A percentile compares a stretch with the other conserved stretches of the same genome.
These are phyloP conservation scores for Rhizopogon roseolus DNA, from an alignment of 768 basidiomycete genomes.

Conservation along the genomic window DNA sequence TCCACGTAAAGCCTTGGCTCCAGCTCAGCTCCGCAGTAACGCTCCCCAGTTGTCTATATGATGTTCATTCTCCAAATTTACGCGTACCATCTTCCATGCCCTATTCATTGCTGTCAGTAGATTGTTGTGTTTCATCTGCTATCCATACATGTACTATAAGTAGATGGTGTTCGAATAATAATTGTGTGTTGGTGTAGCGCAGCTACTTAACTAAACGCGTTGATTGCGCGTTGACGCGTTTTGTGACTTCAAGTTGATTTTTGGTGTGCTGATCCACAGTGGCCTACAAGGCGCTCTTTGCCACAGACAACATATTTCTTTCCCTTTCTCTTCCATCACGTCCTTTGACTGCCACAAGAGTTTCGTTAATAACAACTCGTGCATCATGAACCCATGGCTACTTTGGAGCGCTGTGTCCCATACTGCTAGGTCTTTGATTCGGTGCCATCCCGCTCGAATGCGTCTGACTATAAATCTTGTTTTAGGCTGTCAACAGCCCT, in stretches of 20 bases:
- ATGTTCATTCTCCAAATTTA: background rate
- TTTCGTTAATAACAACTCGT: background rate
- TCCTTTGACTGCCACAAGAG: background rate
- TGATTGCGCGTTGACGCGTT: too few relatives aligned
- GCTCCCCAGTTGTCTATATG: constrained; percentile 17
- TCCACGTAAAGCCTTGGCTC: constrained; percentile 38
- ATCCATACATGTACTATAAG: too few relatives aligned
- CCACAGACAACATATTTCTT: background rate
- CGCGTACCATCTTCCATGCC: background rate
- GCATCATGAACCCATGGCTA: constrained; percentile 50
- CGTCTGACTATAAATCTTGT: constrained; percentile 5
- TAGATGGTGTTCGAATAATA: too few relatives aligned
- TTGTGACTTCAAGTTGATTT: too few relatives aligned
- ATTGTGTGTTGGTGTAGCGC: too few relatives aligned
- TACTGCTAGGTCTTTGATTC: constrained; percentile 47
- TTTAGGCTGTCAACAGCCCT: constrained; percentile 67
- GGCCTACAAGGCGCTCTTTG: too few relatives aligned
- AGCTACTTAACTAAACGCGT: too few relatives aligned
- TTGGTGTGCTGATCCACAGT: too few relatives aligned
- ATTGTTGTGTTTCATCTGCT: background rate
- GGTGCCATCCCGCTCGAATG: background rate
- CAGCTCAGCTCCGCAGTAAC: constrained; percentile 16
- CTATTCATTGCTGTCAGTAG: background rate
- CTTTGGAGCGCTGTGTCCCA: constrained; percentile 63
- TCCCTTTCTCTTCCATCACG: background rate